Evolutionary conservation across 768 basidiomycete species (phyloP), one percentile per base, ranked within the genome.

Genomic region (Boletus pseudo-olivaceus): DNA sequence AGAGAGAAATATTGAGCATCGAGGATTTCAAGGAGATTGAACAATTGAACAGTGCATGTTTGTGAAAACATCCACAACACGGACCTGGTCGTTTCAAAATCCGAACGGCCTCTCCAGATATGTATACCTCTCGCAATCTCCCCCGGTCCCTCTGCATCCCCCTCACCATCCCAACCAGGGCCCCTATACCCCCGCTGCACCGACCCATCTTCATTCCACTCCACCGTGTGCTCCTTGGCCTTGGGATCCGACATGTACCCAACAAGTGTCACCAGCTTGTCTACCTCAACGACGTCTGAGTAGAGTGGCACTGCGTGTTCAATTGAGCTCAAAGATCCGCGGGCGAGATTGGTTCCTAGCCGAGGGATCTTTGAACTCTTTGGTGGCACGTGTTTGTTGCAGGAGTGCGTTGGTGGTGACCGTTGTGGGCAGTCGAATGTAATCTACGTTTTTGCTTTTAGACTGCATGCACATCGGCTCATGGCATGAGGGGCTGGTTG

Each of bases 291-390:
- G 1, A 80, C 79, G 7, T 79, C 75, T 10, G 84, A 82, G 68
- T 95, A 98, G 7, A 98, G 75, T 4, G 90, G 87, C 0, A 79
- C 62, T 0, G 87, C 79, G 10, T 91, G 82, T 26, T 85, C 82
- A 67, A 98, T 95, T 90, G 26, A 98, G 78, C 69, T 97, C 95
- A 63, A 98, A 98, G 61, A 98, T 97, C 63, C 83, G 84, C 1
- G 96, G 96, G 20, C 96, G 87, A 15, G 93, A 88, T 69, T 98
- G 96, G 69, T 97, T 97, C 9, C 93, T 93, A 54, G 98, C 98
- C 32, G 89, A 78, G 10, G 97, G 83, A 69, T 97, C 95, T 67
- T 84, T 84, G 78, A 95, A 96, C 0, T 93, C 93, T 56, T 83
- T 83, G 1, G 96, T 98, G 64, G 76, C 0, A 93, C 95, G 55